A percentile compares a stretch with the other conserved stretches of the same genome.
These are phyloP conservation scores for Amanita thiersii DNA, from an alignment of 768 basidiomycete genomes.

Conservation along the genomic window DNA sequence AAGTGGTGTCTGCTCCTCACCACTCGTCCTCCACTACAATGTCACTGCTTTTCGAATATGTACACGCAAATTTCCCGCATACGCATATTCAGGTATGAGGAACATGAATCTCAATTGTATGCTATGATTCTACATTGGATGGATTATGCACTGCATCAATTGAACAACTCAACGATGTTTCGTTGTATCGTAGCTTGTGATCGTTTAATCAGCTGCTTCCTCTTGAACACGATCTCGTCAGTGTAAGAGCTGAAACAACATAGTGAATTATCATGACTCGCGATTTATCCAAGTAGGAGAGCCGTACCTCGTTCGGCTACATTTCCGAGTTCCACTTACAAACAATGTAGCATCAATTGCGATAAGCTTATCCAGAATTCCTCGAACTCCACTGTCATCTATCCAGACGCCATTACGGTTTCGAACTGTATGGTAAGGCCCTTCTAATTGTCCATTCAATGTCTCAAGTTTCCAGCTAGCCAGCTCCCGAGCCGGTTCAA, in stretches of 20 bases:
- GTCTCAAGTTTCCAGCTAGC: slow-evolving; percentile 21
- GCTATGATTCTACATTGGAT: neutral
- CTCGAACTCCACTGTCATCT: slow-evolving; percentile 40
- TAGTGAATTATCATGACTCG: slow-evolving; percentile 11
- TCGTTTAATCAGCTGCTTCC: slow-evolving; percentile 20
- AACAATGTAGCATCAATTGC: slow-evolving; percentile 41
- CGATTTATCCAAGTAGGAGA: slow-evolving; percentile 1
- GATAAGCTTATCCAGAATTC: slow-evolving; percentile 51
- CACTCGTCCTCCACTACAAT: too few relatives aligned
- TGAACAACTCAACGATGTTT: slow-evolving; percentile 39
- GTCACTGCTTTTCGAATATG: slow-evolving; percentile 8
- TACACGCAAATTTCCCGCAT: neutral
- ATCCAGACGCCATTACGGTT: slow-evolving; percentile 24
- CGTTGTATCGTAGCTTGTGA: slow-evolving; percentile 16
- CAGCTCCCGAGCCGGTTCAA: slow-evolving; percentile 31
- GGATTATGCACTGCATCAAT: slow-evolving; percentile 13
- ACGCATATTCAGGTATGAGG: slow-evolving; percentile 2
- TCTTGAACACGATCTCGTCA: slow-evolving; percentile 38
- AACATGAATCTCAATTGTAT: neutral
- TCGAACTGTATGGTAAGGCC: slow-evolving; percentile 13
- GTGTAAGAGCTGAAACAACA: slow-evolving; percentile 38
- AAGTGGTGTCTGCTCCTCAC: too few relatives aligned
- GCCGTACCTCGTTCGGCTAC: slow-evolving; percentile 38
- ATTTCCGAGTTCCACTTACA: slow-evolving; percentile 38
- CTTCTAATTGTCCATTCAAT: slow-evolving; percentile 35